Conservation (phyloP, 371 early-diverging fungal genomes). For the Apophysomyces elegans region DNA sequence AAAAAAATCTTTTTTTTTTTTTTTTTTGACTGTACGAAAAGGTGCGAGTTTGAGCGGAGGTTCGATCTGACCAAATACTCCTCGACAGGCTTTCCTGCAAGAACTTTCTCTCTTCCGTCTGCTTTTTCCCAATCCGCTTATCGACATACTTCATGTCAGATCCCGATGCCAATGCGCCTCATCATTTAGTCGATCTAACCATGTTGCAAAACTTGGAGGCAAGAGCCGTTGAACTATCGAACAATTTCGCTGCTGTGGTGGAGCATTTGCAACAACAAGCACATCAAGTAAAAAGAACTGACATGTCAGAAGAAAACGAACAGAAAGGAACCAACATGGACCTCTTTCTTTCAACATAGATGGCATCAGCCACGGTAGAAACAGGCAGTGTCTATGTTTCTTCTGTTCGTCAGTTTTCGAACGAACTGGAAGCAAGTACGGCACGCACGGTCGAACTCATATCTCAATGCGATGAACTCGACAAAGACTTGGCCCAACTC, state of each 20-base stretch:
- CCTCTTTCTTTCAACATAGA: slow-evolving; percentile 2
- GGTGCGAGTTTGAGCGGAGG: too few relatives aligned
- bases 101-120: too few relatives aligned
- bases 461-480: slow-evolving; percentile 52
- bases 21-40: too few relatives aligned
- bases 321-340: background rate
- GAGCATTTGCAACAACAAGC: slow-evolving; percentile 14
- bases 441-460: slow-evolving; percentile 43
- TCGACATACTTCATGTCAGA: background rate
- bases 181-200: slow-evolving; percentile 9
- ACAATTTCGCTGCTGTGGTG: background rate
- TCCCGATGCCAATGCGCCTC: background rate
- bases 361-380: slow-evolving; percentile 18
- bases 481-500: slow-evolving; percentile 49
- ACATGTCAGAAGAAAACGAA: background rate
- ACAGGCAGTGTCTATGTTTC: slow-evolving; percentile 15
- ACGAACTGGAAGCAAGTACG: slow-evolving; percentile 27
- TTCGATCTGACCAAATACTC: too few relatives aligned
- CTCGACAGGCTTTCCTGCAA: too few relatives aligned
- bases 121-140: too few relatives aligned
- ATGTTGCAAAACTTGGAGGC: slow-evolving; percentile 16
- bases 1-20: too few relatives aligned
- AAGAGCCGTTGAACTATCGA: slow-evolving; percentile 14
- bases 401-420: slow-evolving; percentile 17
- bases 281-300: slow-evolving; percentile 10